Conservation (phyloP, 2,329 filamentous ascomycete genomes). For the Fusarium ambrosium region DNA sequence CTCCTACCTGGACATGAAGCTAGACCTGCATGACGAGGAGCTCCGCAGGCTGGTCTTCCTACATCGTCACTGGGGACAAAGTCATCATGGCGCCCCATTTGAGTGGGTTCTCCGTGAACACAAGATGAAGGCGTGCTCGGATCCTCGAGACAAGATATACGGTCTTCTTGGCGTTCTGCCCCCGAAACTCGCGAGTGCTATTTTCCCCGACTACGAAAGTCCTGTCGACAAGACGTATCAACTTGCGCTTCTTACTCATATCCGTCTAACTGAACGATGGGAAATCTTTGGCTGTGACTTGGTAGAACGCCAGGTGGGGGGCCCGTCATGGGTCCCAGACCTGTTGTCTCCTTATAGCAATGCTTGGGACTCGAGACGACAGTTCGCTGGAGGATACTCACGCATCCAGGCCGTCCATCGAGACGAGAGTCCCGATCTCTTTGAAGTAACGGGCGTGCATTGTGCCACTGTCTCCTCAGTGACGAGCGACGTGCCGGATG, state of each 20-base stretch:
- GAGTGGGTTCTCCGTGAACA: no score
- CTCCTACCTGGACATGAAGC: no score
- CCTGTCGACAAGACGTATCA: neutral
- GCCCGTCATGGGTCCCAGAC: conserved; percentile 10
- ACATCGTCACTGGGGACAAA: no score
- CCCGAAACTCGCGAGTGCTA: neutral
- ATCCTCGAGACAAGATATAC: conserved; percentile 19
- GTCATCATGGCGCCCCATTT: no score
- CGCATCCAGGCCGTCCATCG: no score
- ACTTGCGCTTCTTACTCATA: conserved; percentile 2
- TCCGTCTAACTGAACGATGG: conserved; percentile 1
- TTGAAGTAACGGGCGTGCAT: no score
- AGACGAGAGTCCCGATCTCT: no score
- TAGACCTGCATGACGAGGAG: no score
- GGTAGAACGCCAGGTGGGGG: neutral
- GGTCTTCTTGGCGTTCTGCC: conserved; percentile 9
- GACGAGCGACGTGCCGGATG: no score
- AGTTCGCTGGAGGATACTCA: no score
- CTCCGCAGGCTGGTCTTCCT: no score
- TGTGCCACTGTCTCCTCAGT: no score
- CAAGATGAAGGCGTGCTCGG: neutral
- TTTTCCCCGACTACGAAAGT: neutral
- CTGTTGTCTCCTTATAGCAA: neutral
- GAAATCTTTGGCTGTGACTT: conserved; percentile 9
- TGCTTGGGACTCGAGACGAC: neutral